phyloP scores from a whole-genome alignment of 2,329 filamentous ascomycete species.

The Arthrocladium fulminans region DNA sequence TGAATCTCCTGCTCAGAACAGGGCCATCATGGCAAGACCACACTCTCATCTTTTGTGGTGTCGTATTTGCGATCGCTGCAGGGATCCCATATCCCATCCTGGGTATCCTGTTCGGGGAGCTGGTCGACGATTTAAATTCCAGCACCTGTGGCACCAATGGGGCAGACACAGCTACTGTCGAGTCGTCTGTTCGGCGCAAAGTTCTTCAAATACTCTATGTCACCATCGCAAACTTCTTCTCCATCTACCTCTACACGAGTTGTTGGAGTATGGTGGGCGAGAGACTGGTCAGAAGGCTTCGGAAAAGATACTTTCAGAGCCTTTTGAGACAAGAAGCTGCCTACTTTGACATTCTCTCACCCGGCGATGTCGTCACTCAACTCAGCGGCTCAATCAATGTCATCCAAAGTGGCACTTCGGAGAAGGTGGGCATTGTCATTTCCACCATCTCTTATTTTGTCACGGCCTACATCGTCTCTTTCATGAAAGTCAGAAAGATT shows the following conservation, averaged over 20 bases:
- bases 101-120: conserved; percentile 32
- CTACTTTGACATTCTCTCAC: conserved; percentile 30
- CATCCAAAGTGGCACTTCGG: conserved; percentile 39
- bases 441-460: conserved; percentile 40
- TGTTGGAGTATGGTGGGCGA: conserved; percentile 58
- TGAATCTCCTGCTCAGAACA: conserved; percentile 11
- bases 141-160: conserved; percentile 8
- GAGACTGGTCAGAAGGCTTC: conserved; percentile 53
- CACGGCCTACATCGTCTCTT: conserved; percentile 41
- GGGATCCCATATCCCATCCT: conserved; percentile 33
- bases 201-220: conserved; percentile 56
- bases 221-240: conserved; percentile 52
- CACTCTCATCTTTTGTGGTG: conserved; percentile 20
- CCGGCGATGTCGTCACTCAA: conserved; percentile 39
- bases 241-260: conserved; percentile 56
- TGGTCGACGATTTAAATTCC: conserved; percentile 31
- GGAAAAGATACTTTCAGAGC: conserved; percentile 36
- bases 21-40: conserved; percentile 10
- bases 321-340: conserved; percentile 23
- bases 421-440: conserved; percentile 42
- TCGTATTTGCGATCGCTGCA: conserved; percentile 29
- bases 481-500: conserved; percentile 39
- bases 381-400: conserved; percentile 40
- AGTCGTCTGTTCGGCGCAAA: conserved; percentile 45
- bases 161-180: conserved; percentile 11